A percentile compares a stretch with the other conserved stretches of the same genome.
Evolutionary conservation across 495 filamentous ascomycete species (phyloP).

Genomic region (Pyrenula aspistea): DNA sequence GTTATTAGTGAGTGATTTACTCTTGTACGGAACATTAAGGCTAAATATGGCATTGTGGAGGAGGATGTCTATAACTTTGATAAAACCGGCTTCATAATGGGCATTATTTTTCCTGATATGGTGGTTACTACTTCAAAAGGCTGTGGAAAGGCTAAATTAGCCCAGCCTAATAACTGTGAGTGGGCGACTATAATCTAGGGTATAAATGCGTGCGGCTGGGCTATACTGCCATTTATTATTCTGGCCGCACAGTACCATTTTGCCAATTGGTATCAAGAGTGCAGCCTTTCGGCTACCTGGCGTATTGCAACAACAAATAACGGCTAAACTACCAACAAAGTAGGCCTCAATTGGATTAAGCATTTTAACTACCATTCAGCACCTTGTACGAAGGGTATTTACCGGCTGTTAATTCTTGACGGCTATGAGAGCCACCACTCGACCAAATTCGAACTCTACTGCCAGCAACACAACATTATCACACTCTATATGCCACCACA

Average conservation of each 20-base stretch:
- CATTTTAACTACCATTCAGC: slow-evolving; percentile 6
- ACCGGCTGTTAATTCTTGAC: slow-evolving; percentile 16
- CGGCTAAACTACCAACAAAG: slow-evolving; percentile 20
- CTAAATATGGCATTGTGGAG: slow-evolving; percentile 22
- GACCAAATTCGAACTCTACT: slow-evolving; percentile 13
- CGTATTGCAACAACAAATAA: slow-evolving; percentile 14
- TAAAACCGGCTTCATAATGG: too few relatives aligned
- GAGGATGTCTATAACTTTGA: too few relatives aligned
- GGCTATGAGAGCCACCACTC: slow-evolving; percentile 17
- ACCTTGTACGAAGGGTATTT: not conserved
- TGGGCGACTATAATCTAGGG: slow-evolving; percentile 24
- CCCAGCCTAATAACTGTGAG: slow-evolving; percentile 26
- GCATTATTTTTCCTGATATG: slow-evolving; percentile 14
- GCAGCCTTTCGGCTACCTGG: slow-evolving; percentile 16
- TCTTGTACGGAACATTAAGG: slow-evolving; percentile 14
- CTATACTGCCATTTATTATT: too few relatives aligned
- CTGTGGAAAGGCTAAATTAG: slow-evolving; percentile 6
- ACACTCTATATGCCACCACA: too few relatives aligned
- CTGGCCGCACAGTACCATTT: too few relatives aligned
- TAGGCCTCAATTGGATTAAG: too few relatives aligned
- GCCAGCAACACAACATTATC: slow-evolving; percentile 13
- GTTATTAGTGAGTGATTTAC: too few relatives aligned
- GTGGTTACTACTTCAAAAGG: slow-evolving; percentile 19
- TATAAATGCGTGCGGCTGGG: too few relatives aligned
- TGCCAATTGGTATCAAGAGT: too few relatives aligned